phyloP scores from a whole-genome alignment of 108 stramenopile genomes.

The Aurantiochytrium sp. region DNA sequence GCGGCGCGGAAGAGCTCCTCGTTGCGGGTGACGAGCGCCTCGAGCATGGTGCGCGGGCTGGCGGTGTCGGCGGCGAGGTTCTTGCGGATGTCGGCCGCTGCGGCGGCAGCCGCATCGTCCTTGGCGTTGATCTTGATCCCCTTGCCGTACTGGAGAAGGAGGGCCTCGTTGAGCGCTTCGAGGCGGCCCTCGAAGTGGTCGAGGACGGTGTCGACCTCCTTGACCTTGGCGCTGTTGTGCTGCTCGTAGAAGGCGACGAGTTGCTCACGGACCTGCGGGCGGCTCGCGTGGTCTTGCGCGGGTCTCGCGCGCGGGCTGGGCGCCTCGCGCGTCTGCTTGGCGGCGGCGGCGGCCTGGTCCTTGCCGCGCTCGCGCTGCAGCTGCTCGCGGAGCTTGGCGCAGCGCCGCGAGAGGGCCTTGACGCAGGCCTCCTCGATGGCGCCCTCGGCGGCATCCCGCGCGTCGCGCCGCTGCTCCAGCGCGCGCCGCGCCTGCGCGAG shows the following conservation, averaged over 20 bases:
- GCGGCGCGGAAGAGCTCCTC: neutral
- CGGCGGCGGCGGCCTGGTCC: no score
- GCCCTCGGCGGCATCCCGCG: neutral
- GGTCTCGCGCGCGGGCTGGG: no score
- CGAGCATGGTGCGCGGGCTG: neutral
- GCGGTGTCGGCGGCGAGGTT: neutral
- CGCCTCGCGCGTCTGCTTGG: no score
- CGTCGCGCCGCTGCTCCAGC: neutral
- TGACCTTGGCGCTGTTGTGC: neutral
- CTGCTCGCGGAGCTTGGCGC: neutral
- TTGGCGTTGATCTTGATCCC: neutral
- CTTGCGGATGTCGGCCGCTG: neutral
- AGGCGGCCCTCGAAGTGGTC: neutral
- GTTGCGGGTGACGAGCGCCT: neutral
- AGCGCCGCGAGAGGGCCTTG: neutral
- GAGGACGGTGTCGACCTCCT: neutral
- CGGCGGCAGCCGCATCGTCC: neutral
- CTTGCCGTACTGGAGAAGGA: conserved; percentile 7
- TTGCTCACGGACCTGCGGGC: neutral
- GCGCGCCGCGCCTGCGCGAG: neutral
- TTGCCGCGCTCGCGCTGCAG: neutral
- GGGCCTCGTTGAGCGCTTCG: neutral
- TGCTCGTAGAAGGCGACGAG: neutral
- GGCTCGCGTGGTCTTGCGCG: neutral
- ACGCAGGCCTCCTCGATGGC: neutral